These are phyloP conservation scores for Thermomucor indicae-seudaticae DNA, from an alignment of 371 early-diverging fungal species.

Conservation along the genomic window DNA sequence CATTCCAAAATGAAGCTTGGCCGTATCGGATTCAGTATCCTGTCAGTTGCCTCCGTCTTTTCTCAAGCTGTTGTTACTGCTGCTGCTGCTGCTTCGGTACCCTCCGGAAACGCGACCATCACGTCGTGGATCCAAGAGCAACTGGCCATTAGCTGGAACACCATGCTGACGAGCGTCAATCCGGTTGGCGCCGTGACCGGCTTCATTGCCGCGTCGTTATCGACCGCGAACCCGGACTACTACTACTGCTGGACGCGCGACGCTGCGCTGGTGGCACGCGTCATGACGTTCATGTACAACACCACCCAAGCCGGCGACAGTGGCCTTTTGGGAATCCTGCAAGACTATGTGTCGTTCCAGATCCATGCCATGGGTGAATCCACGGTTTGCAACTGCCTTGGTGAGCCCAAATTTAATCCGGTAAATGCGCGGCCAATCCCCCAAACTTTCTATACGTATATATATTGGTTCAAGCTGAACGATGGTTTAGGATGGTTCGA, in stretches of 20 bases:
- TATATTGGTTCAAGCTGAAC: conserved; percentile 10
- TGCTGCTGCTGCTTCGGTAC: not conserved
- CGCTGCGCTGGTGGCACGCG: conserved; percentile 50
- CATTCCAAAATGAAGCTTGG: too few relatives aligned
- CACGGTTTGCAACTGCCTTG: conserved; percentile 48
- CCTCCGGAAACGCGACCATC: too few relatives aligned
- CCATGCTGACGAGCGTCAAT: conserved; percentile 22
- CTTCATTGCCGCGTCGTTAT: conserved; percentile 36
- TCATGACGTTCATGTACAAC: conserved; percentile 13
- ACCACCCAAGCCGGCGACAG: conserved; percentile 2
- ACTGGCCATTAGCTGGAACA: not conserved
- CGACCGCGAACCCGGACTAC: conserved; percentile 61
- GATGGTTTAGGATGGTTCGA: conserved; percentile 10
- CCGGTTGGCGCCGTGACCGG: conserved; percentile 28
- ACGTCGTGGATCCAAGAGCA: conserved; percentile 2
- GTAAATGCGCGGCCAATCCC: too few relatives aligned
- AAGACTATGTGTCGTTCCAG: conserved; percentile 37
- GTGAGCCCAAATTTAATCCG: conserved; percentile 67
- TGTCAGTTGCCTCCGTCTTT: too few relatives aligned
- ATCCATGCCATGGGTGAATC: conserved; percentile 15
- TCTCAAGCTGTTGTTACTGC: not conserved
- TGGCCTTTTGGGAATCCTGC: conserved; percentile 5
- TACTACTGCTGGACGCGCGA: conserved; percentile 82
- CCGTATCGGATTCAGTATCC: too few relatives aligned
- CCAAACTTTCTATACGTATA: not conserved